Evolutionary conservation across 345 rosid species (phyloP).

Genomic region (Citrus sp.): DNA sequence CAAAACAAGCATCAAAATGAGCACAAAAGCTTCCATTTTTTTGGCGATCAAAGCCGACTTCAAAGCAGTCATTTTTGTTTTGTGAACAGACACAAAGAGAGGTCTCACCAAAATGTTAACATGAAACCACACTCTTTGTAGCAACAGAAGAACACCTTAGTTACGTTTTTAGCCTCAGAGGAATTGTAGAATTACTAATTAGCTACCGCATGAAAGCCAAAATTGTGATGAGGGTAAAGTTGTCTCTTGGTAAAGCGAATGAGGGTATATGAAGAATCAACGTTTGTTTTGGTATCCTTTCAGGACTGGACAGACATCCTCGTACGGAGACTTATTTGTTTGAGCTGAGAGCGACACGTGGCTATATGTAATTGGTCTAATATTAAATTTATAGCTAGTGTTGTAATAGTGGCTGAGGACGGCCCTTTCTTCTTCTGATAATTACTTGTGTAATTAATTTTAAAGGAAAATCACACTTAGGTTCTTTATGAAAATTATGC

Average conservation of each 20-base stretch:
- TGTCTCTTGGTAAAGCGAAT: not conserved
- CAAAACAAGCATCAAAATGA: conserved; percentile 18
- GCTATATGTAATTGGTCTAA: not conserved
- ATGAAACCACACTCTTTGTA: not conserved
- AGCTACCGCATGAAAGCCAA: not conserved
- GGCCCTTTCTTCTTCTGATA: not conserved
- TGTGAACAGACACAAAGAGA: not conserved
- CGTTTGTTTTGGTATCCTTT: not conserved
- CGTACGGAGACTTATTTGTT: conserved; percentile 25
- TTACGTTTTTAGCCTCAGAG: not conserved
- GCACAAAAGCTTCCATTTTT: conserved; percentile 12
- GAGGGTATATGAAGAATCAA: not conserved
- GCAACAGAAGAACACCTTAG: no score
- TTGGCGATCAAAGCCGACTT: not conserved
- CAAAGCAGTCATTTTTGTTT: conserved; percentile 11
- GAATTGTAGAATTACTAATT: not conserved
- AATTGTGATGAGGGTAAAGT: not conserved
- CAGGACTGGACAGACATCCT: conserved; percentile 18
- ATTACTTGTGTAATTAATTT: not conserved
- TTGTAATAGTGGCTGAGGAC: not conserved
- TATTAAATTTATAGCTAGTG: not conserved
- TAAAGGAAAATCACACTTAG: no score
- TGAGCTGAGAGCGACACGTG: not conserved
- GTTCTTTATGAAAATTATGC: no score
- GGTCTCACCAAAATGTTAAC: no score